Evolutionary conservation across 768 basidiomycete species (phyloP), one percentile per base, ranked within the genome.

Genomic region (Suillus alpinus): DNA sequence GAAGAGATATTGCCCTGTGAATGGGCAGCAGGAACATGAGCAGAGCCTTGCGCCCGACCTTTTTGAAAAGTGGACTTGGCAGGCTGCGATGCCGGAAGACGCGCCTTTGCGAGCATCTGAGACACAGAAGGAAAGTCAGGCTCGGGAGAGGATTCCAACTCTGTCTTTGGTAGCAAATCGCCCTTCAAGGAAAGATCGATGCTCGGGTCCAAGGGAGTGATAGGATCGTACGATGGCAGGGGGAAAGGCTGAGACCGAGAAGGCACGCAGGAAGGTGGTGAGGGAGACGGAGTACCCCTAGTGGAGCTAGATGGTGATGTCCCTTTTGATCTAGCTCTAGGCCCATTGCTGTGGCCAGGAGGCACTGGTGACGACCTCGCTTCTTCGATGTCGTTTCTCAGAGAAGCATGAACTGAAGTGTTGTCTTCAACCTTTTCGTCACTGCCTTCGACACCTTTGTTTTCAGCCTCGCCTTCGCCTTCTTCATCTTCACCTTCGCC

Each of bases 181-280:
- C 53, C 53, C 29, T 26, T 58, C 41, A 16, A 13, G 20, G 56
- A 60, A 26, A 60, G 29, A 41, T 60, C 20, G 26, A 60, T 57
- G 36, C 56, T 57, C 14, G 59, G 59, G 56, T 58, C 55, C 10
- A 57, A 39, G 29, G 56, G 16, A 9, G 36, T 29, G 12, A 57
- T 32, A 20, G 59, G 59, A 8, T 58, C 29, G 26, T 43, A 56
- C 23, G 56, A 44, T 7, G 64, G 53, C 29, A 36, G 44, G 37
- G 37, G 61, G 59, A 60, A 64, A 37, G 41, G 67, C 59, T 44
- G 70, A 61, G 60, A 70, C 69, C 14, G 71, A 67, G 52, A 59
- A 20, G 65, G 51, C 23, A 51, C 57, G 16, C 62, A 64, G 6
- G 58, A 29, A 5, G 41, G 44, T 55, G 49, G 52, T 9, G 7